Evolutionary conservation across 306 rosid genomes (phyloP).

Genomic region (Senna siamea): DNA sequence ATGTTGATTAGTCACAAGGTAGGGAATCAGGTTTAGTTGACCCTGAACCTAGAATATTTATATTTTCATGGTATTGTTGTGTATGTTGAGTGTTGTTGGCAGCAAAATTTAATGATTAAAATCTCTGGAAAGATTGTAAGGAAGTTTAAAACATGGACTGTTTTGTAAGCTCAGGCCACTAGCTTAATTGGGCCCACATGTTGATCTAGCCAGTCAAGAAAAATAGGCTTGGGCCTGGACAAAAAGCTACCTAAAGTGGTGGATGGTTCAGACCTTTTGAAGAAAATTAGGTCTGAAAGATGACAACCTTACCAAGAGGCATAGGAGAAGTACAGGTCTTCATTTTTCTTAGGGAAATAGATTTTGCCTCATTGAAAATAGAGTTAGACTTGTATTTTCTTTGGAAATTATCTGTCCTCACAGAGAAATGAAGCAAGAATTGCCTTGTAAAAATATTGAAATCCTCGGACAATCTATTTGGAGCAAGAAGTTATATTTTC

Average conservation of each 20-base stretch:
- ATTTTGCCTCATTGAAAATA: neutral
- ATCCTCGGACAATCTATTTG: too few species aligned
- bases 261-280: neutral
- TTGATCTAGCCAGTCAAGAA: neutral
- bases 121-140: neutral
- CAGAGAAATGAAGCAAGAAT: neutral
- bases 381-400: neutral
- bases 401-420: neutral
- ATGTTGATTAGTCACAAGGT: conserved; percentile 72
- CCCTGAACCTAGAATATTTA: conserved; percentile 21
- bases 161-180: neutral
- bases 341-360: neutral
- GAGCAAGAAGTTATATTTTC: too few species aligned
- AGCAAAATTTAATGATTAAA: neutral
- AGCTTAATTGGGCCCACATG: neutral
- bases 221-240: neutral
- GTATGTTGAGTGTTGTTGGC: too few species aligned
- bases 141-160: neutral
- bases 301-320: neutral
- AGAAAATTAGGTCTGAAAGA: neutral
- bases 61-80: conserved; percentile 18
- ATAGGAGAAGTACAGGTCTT: neutral
- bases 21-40: conserved; percentile 12
- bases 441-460: too few species aligned
- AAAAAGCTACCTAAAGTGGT: neutral